Percentiles rank a stretch among this genome's conserved stretches.
phyloP scores from a whole-genome alignment of 2,329 filamentous ascomycete species.

The Helicocarpus griseus region DNA sequence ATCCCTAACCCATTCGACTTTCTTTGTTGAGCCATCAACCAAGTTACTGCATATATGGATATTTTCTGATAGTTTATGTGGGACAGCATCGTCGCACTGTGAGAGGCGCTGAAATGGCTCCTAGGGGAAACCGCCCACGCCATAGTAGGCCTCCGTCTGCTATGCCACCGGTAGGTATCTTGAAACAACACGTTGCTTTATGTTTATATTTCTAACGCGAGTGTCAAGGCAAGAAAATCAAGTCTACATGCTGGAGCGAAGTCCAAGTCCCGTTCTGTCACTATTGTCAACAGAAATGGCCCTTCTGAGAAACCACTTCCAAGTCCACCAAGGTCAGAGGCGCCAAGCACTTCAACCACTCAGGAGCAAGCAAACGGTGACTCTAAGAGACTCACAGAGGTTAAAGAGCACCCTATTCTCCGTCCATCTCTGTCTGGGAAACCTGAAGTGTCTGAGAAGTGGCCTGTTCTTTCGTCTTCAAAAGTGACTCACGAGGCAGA shows the following conservation, averaged over 20 bases:
- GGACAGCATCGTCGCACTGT: not conserved
- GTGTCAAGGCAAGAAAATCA: not conserved
- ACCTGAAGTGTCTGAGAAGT: slow-evolving; percentile 9
- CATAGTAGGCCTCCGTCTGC: not conserved
- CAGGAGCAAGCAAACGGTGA: not conserved
- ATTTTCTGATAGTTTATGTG: no score
- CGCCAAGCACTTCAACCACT: no score
- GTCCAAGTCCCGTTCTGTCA: not conserved
- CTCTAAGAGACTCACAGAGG: slow-evolving; percentile 5
- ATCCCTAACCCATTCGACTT: no score
- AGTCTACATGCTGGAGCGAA: not conserved
- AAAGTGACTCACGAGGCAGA: not conserved
- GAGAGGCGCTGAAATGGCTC: not conserved
- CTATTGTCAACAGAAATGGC: slow-evolving; percentile 2
- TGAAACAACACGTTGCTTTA: not conserved
- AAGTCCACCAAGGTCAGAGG: slow-evolving; percentile 4
- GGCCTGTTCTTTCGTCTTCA: slow-evolving; percentile 7
- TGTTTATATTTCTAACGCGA: not conserved
- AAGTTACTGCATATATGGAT: no score
- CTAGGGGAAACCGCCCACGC: not conserved
- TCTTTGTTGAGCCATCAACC: no score
- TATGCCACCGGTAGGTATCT: not conserved
- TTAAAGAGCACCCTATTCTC: slow-evolving; percentile 3
- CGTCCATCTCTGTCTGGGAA: not conserved
- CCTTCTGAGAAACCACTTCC: slow-evolving; percentile 13